Conservation (phyloP, 1,284 basidiomycete species). For the Malassezia psittaci region DNA sequence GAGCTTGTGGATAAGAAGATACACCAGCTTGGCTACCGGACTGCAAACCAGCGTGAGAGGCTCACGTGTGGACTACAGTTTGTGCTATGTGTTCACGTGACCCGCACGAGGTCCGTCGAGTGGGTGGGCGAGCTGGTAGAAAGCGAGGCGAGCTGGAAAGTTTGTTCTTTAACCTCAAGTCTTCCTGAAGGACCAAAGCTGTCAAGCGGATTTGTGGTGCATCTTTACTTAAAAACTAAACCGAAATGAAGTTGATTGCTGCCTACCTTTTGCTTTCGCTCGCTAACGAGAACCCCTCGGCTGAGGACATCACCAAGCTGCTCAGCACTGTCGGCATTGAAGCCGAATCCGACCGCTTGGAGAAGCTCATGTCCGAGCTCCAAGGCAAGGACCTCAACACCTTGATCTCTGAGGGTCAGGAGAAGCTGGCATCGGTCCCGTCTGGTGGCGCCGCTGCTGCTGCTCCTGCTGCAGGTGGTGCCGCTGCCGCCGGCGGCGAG, state of each 20-base stretch:
- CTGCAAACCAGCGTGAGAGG: neutral
- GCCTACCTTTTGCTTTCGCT: constrained; percentile 86
- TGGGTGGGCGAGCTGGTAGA: neutral
- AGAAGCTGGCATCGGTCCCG: constrained; percentile 83
- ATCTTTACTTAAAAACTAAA: constrained; percentile 10
- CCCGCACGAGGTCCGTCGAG: neutral
- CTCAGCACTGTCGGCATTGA: constrained; percentile 77
- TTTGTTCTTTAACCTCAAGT: constrained; percentile 55
- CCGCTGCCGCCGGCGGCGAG: constrained; percentile 58
- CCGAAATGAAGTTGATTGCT: constrained; percentile 45
- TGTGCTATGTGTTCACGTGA: constrained; percentile 10
- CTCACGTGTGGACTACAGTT: constrained; percentile 14
- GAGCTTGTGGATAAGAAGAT: constrained; percentile 12
- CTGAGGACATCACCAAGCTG: constrained; percentile 79
- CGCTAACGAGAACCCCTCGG: constrained; percentile 86
- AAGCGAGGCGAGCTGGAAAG: constrained; percentile 17
- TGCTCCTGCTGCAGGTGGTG: constrained; percentile 51
- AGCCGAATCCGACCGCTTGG: constrained; percentile 70
- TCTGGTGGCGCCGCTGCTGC: constrained; percentile 46
- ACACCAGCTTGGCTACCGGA: neutral
- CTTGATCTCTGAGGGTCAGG: constrained; percentile 83
- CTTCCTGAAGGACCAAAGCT: constrained; percentile 58
- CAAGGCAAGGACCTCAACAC: constrained; percentile 80
- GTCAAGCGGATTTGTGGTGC: constrained; percentile 45
- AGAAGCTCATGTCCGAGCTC: constrained; percentile 81